Evolutionary conservation across 352 stramenopile genomes (phyloP), one percentile per base, ranked within the genome.

Genomic region (Phytophthora cryptogea): DNA sequence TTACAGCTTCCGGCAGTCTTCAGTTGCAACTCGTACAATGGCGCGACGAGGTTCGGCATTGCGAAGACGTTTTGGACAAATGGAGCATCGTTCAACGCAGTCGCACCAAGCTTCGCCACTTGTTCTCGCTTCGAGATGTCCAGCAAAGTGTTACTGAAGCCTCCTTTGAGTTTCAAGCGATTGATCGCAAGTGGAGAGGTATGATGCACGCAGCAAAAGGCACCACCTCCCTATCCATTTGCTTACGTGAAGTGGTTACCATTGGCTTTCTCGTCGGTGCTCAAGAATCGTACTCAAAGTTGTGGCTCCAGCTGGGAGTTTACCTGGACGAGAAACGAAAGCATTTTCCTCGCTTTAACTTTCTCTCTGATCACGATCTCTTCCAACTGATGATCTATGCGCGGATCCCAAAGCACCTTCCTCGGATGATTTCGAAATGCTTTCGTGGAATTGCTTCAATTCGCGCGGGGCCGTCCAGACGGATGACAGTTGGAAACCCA

Each of bases 181-280:
- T 89, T 9, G 76, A 85, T 42, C 80, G 82, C 5, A 91, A 91
- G 39, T 91, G 82, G 82, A 73, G 71, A 51, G 68, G 72, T 0
- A 86, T 88, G 74, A 91, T 91, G 80, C 66, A 75, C 6, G 59
- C 78, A 28, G 73, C 74, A 0, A 82, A 77, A 57, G 71, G 63
- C 0, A 72, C 76, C 0, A 79, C 76, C 2, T 83, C 70, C 20
- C 58, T 91, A 5, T 68, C 70, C 1, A 64, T 78, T 14, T 91
- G 79, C 47, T 63, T 91, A 5, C 66, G 69, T 7, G 80, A 91
- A 57, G 70, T 89, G 11, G 80, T 87, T 44, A 89, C 71, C 13
- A 30, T 72, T 20, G 64, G 64, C 1, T 91, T 89, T 57, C 50
- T 91, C 1, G 57, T 65, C 28, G 77, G 66, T 2, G 68, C 63